A percentile compares a stretch with the other conserved stretches of the same genome.
Conservation (phyloP, 2,329 filamentous ascomycete species). For the Periconia sp. region DNA sequence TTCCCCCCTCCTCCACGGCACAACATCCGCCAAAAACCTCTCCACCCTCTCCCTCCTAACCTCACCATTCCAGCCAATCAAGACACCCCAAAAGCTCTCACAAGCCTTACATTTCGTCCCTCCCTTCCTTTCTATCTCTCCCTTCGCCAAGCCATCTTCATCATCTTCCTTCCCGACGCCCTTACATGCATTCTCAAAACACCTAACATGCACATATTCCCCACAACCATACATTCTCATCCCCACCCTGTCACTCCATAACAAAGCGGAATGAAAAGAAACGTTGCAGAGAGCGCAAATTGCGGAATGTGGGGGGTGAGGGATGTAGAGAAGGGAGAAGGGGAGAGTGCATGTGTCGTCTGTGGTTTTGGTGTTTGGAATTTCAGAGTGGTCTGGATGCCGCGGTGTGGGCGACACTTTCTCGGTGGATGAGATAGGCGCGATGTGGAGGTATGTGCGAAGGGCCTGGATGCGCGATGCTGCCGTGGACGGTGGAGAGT, state of each 20-base stretch:
- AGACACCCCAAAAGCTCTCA: background rate
- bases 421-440: too few species aligned
- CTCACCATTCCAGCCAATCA: background rate
- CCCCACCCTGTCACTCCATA: background rate
- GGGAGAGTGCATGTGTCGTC: background rate
- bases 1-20: background rate
- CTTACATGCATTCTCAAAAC: background rate
- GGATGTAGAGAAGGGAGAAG: background rate
- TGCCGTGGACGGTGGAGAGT: background rate
- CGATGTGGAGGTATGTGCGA: background rate
- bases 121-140: background rate
- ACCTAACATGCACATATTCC: background rate
- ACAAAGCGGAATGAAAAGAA: background rate
- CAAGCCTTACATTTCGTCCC: background rate
- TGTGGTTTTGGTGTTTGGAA: background rate
- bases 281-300: background rate
- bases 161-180: background rate
- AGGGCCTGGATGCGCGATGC: background rate
- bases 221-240: background rate
- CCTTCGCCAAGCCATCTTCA: background rate
- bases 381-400: too few species aligned
- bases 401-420: too few species aligned
- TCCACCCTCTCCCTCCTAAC: background rate
- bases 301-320: background rate
- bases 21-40: background rate